These are phyloP conservation scores for Pezicula neosporulosa DNA, from an alignment of 2,329 filamentous ascomycete genomes.

Conservation along the genomic window DNA sequence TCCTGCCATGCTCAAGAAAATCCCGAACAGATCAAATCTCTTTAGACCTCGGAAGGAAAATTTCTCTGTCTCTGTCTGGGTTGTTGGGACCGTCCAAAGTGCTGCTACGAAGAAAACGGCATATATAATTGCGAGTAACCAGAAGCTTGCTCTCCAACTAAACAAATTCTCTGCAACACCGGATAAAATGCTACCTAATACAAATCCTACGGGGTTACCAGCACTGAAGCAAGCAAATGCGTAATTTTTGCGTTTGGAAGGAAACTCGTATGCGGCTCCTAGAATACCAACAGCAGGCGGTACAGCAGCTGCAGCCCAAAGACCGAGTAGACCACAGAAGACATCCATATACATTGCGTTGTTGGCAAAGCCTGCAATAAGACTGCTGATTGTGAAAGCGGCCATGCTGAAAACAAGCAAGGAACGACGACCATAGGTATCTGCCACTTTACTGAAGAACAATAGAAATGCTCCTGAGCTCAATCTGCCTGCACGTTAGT, in stretches of 20 bases:
- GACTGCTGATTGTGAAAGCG: constrained; percentile 52
- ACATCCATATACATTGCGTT: constrained; percentile 58
- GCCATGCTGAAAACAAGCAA: constrained; percentile 59
- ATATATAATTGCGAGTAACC: constrained; percentile 64
- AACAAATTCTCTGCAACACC: constrained; percentile 60
- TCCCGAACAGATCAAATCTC: constrained; percentile 59
- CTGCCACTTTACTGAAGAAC: constrained; percentile 61
- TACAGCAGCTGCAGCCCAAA: constrained; percentile 59
- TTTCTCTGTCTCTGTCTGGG: constrained; percentile 43
- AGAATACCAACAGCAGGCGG: constrained; percentile 62
- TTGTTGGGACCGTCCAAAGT: constrained; percentile 55
- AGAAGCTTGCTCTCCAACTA: constrained; percentile 62
- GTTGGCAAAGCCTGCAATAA: constrained; percentile 57
- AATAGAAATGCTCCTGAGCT: constrained; percentile 62
- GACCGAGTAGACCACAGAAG: constrained; percentile 59
- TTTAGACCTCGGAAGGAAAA: constrained; percentile 34
- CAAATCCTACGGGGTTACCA: constrained; percentile 36
- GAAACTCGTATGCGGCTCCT: constrained; percentile 57
- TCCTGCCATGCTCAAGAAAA: constrained; percentile 57
- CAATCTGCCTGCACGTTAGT: constrained; percentile 34
- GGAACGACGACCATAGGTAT: constrained; percentile 58
- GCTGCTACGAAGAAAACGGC: constrained; percentile 53
- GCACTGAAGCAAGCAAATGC: constrained; percentile 59
- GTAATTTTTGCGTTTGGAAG: constrained; percentile 58
- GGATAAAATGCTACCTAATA: constrained; percentile 41